Evolutionary conservation across 129 eudicot genomes (phyloP).

Genomic region (Chrysanthemum lavandulifolium): DNA sequence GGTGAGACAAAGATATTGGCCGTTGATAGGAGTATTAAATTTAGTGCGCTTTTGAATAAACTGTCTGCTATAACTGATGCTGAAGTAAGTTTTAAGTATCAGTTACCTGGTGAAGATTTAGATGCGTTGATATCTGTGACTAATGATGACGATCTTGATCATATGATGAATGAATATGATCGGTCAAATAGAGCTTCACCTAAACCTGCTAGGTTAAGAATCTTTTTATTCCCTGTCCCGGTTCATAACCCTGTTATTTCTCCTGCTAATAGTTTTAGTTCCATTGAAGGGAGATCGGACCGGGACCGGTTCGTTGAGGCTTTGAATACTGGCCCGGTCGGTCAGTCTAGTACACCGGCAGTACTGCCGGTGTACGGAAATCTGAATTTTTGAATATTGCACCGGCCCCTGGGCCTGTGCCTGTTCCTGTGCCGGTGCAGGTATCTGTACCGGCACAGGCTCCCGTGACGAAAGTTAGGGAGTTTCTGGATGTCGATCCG

Average conservation of each 20-base stretch:
- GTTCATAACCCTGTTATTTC: constrained; percentile 28
- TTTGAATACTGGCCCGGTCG: constrained; percentile 61
- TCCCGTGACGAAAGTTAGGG: constrained; percentile 29
- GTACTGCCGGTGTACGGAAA: constrained; percentile 30
- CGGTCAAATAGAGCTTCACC: constrained; percentile 60
- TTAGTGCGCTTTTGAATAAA: constrained; percentile 43
- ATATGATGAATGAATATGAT: constrained; percentile 94
- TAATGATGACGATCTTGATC: constrained; percentile 90
- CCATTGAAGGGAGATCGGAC: constrained; percentile 62
- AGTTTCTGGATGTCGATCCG: constrained; percentile 25
- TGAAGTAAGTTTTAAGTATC: constrained; percentile 75
- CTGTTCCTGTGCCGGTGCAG: background rate
- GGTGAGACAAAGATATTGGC: constrained; percentile 86
- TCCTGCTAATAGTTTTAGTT: constrained; percentile 54
- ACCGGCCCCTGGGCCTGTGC: background rate
- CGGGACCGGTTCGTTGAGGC: constrained; percentile 83
- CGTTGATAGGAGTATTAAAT: constrained; percentile 63
- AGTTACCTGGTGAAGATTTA: constrained; percentile 90
- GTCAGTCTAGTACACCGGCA: constrained; percentile 36
- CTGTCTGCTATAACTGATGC: constrained; percentile 42
- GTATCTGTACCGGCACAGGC: background rate
- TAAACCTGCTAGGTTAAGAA: constrained; percentile 72
- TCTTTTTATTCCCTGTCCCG: constrained; percentile 55
- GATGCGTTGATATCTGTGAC: constrained; percentile 93
- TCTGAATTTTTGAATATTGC: constrained; percentile 60